phyloP scores from a whole-genome alignment of 1,139 yeast genomes.

The Arxiozyma heterogenica region DNA sequence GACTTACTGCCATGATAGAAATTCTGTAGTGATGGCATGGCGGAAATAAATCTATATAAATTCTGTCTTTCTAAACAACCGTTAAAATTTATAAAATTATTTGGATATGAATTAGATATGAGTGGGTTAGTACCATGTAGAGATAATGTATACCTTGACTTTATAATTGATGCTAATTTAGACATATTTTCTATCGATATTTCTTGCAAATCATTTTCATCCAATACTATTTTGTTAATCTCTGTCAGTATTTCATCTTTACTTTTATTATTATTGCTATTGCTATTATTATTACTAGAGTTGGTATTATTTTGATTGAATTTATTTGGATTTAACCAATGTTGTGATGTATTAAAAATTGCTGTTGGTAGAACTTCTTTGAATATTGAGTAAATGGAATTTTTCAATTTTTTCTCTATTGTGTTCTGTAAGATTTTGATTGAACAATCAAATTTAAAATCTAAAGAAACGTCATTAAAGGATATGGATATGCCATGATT shows the following conservation, averaged over 20 bases:
- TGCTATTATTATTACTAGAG: too few relatives aligned
- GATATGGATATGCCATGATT: conserved; percentile 30
- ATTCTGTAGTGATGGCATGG: conserved; percentile 28
- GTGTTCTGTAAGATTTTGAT: conserved; percentile 28
- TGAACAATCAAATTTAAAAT: conserved; percentile 31
- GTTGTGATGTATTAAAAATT: conserved; percentile 29
- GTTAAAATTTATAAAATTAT: conserved; percentile 23
- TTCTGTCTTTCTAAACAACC: conserved; percentile 35
- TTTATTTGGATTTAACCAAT: conserved; percentile 18
- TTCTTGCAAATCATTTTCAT: conserved; percentile 30
- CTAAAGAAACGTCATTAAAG: conserved; percentile 30
- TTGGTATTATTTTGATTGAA: not conserved
- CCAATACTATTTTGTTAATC: conserved; percentile 11
- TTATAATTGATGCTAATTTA: conserved; percentile 59
- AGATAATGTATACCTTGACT: conserved; percentile 71
- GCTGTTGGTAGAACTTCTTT: conserved; percentile 30
- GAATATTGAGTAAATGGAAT: conserved; percentile 28
- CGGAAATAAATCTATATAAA: conserved; percentile 29
- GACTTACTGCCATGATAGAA: conserved; percentile 10
- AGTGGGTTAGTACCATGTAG: conserved; percentile 46
- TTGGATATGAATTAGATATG: conserved; percentile 4
- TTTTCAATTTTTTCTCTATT: conserved; percentile 29
- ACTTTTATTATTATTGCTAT: not conserved
- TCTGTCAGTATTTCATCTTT: not conserved
- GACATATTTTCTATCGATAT: conserved; percentile 63